Conservation (phyloP, 805 yeast species). For the Spathaspora gorwiae region DNA sequence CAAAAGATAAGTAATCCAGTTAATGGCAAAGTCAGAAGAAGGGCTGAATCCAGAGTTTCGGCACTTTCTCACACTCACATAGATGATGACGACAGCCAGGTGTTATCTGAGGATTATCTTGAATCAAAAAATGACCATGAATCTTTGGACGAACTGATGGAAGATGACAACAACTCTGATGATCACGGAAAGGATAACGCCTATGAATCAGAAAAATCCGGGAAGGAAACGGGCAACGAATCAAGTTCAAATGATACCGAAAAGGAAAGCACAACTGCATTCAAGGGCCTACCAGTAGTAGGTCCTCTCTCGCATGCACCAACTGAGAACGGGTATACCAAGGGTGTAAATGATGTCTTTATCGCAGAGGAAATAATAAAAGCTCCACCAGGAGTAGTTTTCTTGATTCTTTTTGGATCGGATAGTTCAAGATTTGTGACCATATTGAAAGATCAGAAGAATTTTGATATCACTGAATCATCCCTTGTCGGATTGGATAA, state of each 20-base stretch:
- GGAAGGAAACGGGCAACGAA: conserved; percentile 10
- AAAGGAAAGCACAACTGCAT: conserved; percentile 15
- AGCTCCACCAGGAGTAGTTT: conserved; percentile 66
- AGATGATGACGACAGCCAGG: neutral
- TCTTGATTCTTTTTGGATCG: conserved; percentile 56
- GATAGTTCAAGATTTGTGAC: conserved; percentile 42
- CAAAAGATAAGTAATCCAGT: conserved; percentile 5
- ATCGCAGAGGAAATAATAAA: conserved; percentile 49
- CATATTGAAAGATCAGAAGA: conserved; percentile 57
- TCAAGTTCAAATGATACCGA: conserved; percentile 13
- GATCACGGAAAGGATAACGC: conserved; percentile 15
- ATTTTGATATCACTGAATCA: conserved; percentile 52
- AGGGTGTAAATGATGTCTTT: conserved; percentile 48
- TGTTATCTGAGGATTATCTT: neutral
- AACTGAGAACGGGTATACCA: conserved; percentile 42
- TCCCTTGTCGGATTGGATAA: conserved; percentile 25
- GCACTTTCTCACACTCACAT: neutral
- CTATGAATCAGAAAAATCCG: conserved; percentile 6
- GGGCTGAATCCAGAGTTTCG: conserved; percentile 7
- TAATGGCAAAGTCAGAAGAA: conserved; percentile 3
- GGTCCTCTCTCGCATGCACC: conserved; percentile 50
- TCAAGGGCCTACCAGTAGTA: conserved; percentile 35
- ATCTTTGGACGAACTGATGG: neutral
- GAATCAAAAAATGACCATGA: neutral
- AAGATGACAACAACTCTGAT: conserved; percentile 6